Evolutionary conservation across 345 rosid genomes (phyloP).

Genomic region (Euclidium syriacum): DNA sequence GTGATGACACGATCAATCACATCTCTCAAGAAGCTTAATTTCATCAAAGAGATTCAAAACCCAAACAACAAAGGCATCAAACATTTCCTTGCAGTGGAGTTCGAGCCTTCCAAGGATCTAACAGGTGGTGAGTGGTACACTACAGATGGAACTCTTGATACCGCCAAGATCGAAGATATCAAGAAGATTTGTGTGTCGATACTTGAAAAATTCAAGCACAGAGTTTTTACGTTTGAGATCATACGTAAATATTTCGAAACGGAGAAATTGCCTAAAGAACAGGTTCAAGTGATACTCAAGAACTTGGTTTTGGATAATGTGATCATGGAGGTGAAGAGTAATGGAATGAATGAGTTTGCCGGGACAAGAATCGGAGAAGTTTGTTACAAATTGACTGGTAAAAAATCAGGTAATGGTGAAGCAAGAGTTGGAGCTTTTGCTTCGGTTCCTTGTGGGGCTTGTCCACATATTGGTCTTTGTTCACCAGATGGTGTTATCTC

Average conservation of each 20-base stretch:
- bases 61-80: conserved; percentile 53
- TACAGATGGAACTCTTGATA: conserved; percentile 57
- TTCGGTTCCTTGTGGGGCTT: conserved; percentile 77
- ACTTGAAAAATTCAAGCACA: conserved; percentile 16
- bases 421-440: conserved; percentile 49
- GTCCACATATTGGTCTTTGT: conserved; percentile 58
- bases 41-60: conserved; percentile 65
- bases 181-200: conserved; percentile 38
- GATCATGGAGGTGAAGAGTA: conserved; percentile 57
- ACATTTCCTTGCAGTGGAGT: conserved; percentile 53
- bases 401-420: conserved; percentile 32
- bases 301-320: conserved; percentile 65
- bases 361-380: conserved; percentile 35
- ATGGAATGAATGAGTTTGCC: conserved; percentile 46
- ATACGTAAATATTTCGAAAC: conserved; percentile 33
- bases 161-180: conserved; percentile 34
- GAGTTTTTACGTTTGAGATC: conserved; percentile 50
- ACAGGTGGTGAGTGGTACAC: conserved; percentile 80
- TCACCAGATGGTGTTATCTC: conserved; percentile 68
- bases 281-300: conserved; percentile 55
- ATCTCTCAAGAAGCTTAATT: conserved; percentile 37
- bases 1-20: conserved; percentile 36
- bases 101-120: conserved; percentile 58
- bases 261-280: conserved; percentile 26
- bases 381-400: conserved; percentile 43